Evolutionary conservation across 805 yeast species (phyloP), one percentile per base, ranked within the genome.

Genomic region (Lipomyces orientalis): DNA sequence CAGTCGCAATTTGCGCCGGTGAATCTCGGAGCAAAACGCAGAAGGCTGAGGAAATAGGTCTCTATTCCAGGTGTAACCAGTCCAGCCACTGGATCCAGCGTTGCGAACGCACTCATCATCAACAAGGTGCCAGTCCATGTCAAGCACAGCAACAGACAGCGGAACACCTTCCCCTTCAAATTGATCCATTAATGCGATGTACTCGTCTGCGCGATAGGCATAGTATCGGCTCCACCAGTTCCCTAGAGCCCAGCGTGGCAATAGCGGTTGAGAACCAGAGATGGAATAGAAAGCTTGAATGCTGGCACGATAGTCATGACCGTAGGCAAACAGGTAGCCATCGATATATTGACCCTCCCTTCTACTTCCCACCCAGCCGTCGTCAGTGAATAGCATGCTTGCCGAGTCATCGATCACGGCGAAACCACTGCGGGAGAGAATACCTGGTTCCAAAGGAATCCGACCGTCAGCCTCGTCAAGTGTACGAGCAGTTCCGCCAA

Each of bases 211-310:
- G 8, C 10, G 9, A 7, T 46, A 46, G 4, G 14, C 3, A 46
- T 46, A 46, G n/a, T 46, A 46, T 9, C 52, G 52, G 14, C 52
- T 46, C 52, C 52, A 46, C 52, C 52, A 46, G n/a, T 46, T 46
- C 9, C 52, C 52, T 16, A 46, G 14, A 12, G 52, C 52, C 52
- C 52, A 46, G 14, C 52, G 52, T 7, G 52, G 54, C 10, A 49
- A 25, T 2, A 49, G 8, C 9, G 8, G 54, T 22, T 49, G 54
- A 49, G 10, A 12, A 12, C 54, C 54, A 9, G 54, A n/a, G 52
- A 46, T 12, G n/a, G 54, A 12, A 49, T 49, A 49, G 54, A n/a
- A 49, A 5, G 54, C 54, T 22, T 49, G 10, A 9, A 49, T 49
- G 10, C 7, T 6, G 4, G 16, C 54, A 2, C n/a, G 16, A 1